phyloP scores from a whole-genome alignment of 2,329 filamentous ascomycete genomes.

The Neofusicoccum umdonicola region DNA sequence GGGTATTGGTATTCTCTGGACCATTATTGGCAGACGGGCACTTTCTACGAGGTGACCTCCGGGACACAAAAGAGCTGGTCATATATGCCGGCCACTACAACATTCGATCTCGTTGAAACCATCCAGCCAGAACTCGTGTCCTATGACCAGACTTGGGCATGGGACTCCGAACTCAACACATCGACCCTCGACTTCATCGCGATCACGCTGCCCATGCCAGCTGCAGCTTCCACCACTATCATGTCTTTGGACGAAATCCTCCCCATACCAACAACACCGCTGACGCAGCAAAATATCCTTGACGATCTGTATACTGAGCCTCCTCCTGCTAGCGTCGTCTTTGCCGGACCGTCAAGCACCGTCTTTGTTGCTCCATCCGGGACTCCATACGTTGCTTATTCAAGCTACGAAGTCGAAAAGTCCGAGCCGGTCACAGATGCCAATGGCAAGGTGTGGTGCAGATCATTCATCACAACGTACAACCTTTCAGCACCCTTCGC shows the following conservation, averaged over 20 bases:
- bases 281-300: slow-evolving; percentile 24
- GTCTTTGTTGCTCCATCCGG: slow-evolving; percentile 26
- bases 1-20: slow-evolving; percentile 31
- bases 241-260: slow-evolving; percentile 26
- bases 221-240: slow-evolving; percentile 31
- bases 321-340: slow-evolving; percentile 26
- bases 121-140: slow-evolving; percentile 23
- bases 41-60: not conserved
- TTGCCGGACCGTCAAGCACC: slow-evolving; percentile 26
- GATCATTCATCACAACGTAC: slow-evolving; percentile 34
- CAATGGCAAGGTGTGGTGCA: slow-evolving; percentile 30
- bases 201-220: slow-evolving; percentile 23
- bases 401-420: slow-evolving; percentile 42
- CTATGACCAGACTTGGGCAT: slow-evolving; percentile 21
- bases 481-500: slow-evolving; percentile 34
- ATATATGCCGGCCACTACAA: slow-evolving; percentile 27
- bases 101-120: slow-evolving; percentile 32
- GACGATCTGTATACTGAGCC: slow-evolving; percentile 20
- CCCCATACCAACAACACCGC: slow-evolving; percentile 25
- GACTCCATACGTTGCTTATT: slow-evolving; percentile 45
- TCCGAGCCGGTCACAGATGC: slow-evolving; percentile 24
- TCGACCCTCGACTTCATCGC: not conserved
- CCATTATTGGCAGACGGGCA: not conserved
- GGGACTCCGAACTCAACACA: slow-evolving; percentile 22
- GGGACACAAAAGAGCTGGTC: slow-evolving; percentile 25